Conservation (phyloP, 768 basidiomycete genomes). For the Clitopilus hobsonii region DNA sequence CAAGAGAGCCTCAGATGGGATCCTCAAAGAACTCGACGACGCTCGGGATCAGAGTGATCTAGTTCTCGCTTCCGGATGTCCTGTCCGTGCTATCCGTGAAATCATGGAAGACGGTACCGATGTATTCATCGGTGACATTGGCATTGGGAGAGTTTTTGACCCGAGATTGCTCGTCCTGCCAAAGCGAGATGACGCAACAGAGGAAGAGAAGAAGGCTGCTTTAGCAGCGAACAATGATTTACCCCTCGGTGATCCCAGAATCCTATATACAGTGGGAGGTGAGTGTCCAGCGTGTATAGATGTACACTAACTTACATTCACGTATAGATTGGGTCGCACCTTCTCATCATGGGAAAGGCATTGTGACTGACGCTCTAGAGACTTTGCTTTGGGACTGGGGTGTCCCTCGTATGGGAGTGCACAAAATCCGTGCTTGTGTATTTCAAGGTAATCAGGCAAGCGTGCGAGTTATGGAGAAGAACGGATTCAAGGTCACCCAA, state of each 20-base stretch:
- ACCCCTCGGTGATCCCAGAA: conserved; percentile 44
- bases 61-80: conserved; percentile 37
- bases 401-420: conserved; percentile 59
- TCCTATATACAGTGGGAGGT: conserved; percentile 64
- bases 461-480: conserved; percentile 62
- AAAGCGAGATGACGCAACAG: conserved; percentile 33
- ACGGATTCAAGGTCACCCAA: conserved; percentile 43
- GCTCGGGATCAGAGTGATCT: conserved; percentile 17
- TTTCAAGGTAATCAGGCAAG: conserved; percentile 57
- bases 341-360: conserved; percentile 61
- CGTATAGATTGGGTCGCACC: conserved; percentile 55
- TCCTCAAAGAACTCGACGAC: conserved; percentile 26
- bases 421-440: conserved; percentile 36
- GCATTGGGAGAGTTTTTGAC: conserved; percentile 23
- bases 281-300: conserved; percentile 12
- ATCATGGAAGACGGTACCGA: conserved; percentile 54
- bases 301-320: neutral
- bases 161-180: conserved; percentile 13
- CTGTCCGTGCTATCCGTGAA: conserved; percentile 50
- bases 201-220: conserved; percentile 12
- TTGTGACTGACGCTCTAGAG: conserved; percentile 65
- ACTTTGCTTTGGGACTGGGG: conserved; percentile 56
- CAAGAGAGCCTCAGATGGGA: conserved; percentile 21
- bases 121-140: conserved; percentile 45
- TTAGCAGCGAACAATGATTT: conserved; percentile 30